These are phyloP conservation scores for Amanita phalloides DNA, from an alignment of 768 basidiomycete species.

Conservation along the genomic window DNA sequence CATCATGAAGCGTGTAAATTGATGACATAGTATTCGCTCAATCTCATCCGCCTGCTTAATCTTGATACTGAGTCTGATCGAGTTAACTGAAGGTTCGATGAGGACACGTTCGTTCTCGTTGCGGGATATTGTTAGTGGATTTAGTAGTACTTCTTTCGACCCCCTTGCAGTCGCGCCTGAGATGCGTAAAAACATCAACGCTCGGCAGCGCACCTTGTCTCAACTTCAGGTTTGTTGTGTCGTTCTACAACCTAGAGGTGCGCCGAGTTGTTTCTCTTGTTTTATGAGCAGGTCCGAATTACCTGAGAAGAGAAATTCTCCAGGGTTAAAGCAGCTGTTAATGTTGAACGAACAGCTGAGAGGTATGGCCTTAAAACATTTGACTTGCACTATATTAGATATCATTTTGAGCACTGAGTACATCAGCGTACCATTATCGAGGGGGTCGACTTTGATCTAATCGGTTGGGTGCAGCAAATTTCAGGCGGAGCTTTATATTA, in stretches of 20 bases:
- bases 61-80: constrained; percentile 92
- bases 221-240: constrained; percentile 96
- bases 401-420: background rate
- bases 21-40: constrained; percentile 92
- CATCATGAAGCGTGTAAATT: constrained; percentile 99
- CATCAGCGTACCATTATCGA: constrained; percentile 37
- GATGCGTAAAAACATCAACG: constrained; percentile 3
- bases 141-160: constrained; percentile 91
- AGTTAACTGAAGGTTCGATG: constrained; percentile 96
- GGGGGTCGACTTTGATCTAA: background rate
- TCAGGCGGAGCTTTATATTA: constrained; percentile 31
- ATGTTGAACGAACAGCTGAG: constrained; percentile 87
- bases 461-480: constrained; percentile 3
- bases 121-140: constrained; percentile 88
- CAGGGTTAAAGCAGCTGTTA: constrained; percentile 94
- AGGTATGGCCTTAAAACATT: constrained; percentile 95
- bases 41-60: constrained; percentile 99
- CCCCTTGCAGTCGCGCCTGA: constrained; percentile 33
- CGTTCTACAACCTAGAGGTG: constrained; percentile 76
- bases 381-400: constrained; percentile 41
- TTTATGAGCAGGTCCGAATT: constrained; percentile 9
- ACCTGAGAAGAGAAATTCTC: constrained; percentile 99
- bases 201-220: constrained; percentile 47
- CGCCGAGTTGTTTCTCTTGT: constrained; percentile 9
- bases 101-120: constrained; percentile 96